These are phyloP conservation scores for Letharia columbiana DNA, from an alignment of 495 filamentous ascomycete genomes.

Conservation along the genomic window DNA sequence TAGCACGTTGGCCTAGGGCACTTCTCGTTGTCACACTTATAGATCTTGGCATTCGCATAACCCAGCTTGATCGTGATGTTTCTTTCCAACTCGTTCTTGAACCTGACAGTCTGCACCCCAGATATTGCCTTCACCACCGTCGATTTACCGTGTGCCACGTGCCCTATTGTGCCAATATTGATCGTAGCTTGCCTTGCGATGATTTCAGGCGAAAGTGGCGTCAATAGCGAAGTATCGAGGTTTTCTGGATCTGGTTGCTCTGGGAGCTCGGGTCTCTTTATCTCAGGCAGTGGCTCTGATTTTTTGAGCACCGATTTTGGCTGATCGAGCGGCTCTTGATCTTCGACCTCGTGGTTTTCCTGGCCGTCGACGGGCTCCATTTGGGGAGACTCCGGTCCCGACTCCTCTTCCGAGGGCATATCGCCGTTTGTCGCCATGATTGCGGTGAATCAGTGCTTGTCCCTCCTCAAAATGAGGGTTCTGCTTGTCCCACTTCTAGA, in stretches of 20 bases:
- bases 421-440: constrained; percentile 59
- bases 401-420: constrained; percentile 50
- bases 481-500: not conserved
- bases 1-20: constrained; percentile 95
- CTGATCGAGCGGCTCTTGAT: constrained; percentile 46
- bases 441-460: constrained; percentile 23
- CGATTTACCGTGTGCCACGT: constrained; percentile 97
- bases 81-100: constrained; percentile 98
- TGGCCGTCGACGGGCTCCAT: constrained; percentile 45
- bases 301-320: constrained; percentile 65
- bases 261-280: constrained; percentile 57
- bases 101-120: constrained; percentile 94
- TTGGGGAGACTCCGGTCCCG: constrained; percentile 51
- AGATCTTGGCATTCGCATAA: constrained; percentile 98
- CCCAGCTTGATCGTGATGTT: constrained; percentile 99
- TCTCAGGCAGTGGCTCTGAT: constrained; percentile 37
- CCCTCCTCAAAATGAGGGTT: not conserved
- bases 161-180: constrained; percentile 98
- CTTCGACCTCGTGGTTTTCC: constrained; percentile 44
- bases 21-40: constrained; percentile 87
- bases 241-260: constrained; percentile 83
- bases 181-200: constrained; percentile 96
- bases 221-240: constrained; percentile 68
- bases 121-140: constrained; percentile 99
- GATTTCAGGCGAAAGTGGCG: constrained; percentile 86